phyloP scores from a whole-genome alignment of 1,139 yeast genomes.

The Saccharomyces hybrid region DNA sequence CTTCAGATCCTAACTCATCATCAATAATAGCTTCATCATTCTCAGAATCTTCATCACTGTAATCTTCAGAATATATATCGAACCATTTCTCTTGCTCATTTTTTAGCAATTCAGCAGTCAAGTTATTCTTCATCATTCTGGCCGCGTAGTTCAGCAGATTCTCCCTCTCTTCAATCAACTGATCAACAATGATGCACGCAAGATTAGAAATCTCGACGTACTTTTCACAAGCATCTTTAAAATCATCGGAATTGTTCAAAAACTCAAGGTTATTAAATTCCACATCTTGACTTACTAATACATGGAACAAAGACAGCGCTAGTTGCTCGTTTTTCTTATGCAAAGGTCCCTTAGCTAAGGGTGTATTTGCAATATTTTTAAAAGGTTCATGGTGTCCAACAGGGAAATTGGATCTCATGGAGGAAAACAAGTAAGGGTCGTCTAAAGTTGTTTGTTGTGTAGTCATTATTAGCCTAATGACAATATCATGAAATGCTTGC shows the following conservation, averaged over 20 bases:
- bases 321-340: constrained; percentile 38
- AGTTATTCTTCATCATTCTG: constrained; percentile 67
- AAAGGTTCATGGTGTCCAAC: constrained; percentile 36
- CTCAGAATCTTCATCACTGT: constrained; percentile 11
- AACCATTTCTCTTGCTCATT: constrained; percentile 36
- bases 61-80: constrained; percentile 12
- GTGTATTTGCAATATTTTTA: constrained; percentile 5
- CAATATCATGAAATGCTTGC: constrained; percentile 61
- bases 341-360: constrained; percentile 5
- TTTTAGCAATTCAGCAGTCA: constrained; percentile 52
- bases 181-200: constrained; percentile 43
- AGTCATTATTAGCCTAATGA: constrained; percentile 55
- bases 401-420: constrained; percentile 46
- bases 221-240: constrained; percentile 33
- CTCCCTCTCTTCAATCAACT: constrained; percentile 62
- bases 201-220: constrained; percentile 41
- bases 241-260: constrained; percentile 37
- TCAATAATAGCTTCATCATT: constrained; percentile 24
- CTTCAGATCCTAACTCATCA: constrained; percentile 11
- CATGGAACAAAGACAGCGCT: constrained; percentile 41
- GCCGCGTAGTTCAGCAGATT: constrained; percentile 64
- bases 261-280: constrained; percentile 42
- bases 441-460: constrained; percentile 63
- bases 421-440: constrained; percentile 66
- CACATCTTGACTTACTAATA: constrained; percentile 41